Percentiles rank a stretch among this genome's conserved stretches.
phyloP scores from a whole-genome alignment of 2,329 filamentous ascomycete species.

The Gnomoniopsis sp. region DNA sequence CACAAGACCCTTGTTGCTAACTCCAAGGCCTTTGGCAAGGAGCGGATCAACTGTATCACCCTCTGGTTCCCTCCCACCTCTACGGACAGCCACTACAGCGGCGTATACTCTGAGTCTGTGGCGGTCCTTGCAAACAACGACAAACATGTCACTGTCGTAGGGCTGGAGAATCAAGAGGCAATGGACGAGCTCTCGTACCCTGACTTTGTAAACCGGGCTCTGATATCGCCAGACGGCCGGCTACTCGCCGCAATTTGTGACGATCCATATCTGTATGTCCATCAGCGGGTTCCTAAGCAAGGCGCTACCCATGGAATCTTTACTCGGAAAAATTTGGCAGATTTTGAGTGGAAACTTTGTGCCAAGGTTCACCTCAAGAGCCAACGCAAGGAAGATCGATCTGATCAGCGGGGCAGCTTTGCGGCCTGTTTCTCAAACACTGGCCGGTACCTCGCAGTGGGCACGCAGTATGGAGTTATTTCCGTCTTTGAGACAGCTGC shows the following conservation, averaged over 20 bases:
- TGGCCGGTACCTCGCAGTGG: constrained; percentile 69
- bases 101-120: constrained; percentile 51
- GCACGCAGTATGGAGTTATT: constrained; percentile 77
- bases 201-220: constrained; percentile 86
- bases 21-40: constrained; percentile 52
- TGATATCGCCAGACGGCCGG: constrained; percentile 86
- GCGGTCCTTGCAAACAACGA: constrained; percentile 88
- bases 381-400: constrained; percentile 51
- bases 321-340: constrained; percentile 22
- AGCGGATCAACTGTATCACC: constrained; percentile 65
- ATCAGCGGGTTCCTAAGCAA: constrained; percentile 50
- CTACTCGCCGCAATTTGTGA: constrained; percentile 83
- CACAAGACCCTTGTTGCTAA: constrained; percentile 46
- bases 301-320: constrained; percentile 23
- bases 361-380: constrained; percentile 55
- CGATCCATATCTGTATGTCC: constrained; percentile 81
- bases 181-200: constrained; percentile 71
- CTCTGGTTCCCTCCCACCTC: constrained; percentile 54
- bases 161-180: constrained; percentile 61
- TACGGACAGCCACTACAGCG: constrained; percentile 25
- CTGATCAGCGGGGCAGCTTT: constrained; percentile 66
- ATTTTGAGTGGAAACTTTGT: constrained; percentile 49
- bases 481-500: constrained; percentile 64
- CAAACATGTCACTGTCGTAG: constrained; percentile 80
- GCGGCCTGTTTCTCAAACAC: constrained; percentile 74